A percentile compares a stretch with the other conserved stretches of the same genome.
Conservation (phyloP, 306 rosid genomes). For the Fragaria nilgerrensis region DNA sequence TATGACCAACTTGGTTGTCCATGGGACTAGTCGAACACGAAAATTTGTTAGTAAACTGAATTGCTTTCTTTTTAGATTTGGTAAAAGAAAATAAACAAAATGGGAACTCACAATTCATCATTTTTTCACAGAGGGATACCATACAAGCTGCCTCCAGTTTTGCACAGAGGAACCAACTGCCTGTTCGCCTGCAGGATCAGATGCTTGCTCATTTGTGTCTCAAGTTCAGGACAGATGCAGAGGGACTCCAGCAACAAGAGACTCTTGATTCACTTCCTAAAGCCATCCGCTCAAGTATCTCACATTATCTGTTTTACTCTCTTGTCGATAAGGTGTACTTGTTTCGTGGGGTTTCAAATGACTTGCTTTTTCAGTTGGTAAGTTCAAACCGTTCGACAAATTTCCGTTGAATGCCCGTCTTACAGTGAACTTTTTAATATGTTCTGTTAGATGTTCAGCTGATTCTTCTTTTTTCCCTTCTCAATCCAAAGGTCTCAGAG, state of each 20-base stretch:
- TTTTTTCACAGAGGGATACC: slow-evolving; percentile 66
- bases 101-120: background rate
- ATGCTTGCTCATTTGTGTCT: slow-evolving; percentile 96
- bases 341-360: slow-evolving; percentile 82
- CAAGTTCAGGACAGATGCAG: slow-evolving; percentile 86
- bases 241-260: slow-evolving; percentile 95
- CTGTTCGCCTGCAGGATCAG: slow-evolving; percentile 76
- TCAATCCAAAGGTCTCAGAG: slow-evolving; percentile 69
- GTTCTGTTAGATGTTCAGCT: slow-evolving; percentile 1
- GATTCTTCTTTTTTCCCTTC: slow-evolving; percentile 10
- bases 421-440: background rate
- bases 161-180: slow-evolving; percentile 82
- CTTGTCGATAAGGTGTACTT: slow-evolving; percentile 75
- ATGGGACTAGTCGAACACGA: slow-evolving; percentile 86
- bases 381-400: slow-evolving; percentile 20
- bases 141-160: slow-evolving; percentile 97
- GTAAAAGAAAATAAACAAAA: background rate
- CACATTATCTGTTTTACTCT: slow-evolving; percentile 78
- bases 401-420: slow-evolving; percentile 7
- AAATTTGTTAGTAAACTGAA: slow-evolving; percentile 61
- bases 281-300: slow-evolving; percentile 89
- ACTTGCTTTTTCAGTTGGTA: slow-evolving; percentile 92
- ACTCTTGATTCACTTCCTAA: slow-evolving; percentile 90
- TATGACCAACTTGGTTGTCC: slow-evolving; percentile 95
- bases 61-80: background rate